Evolutionary conservation across 768 basidiomycete genomes (phyloP), one percentile per base, ranked within the genome.

Genomic region (button mushroom (Agaricus bisporus)): DNA sequence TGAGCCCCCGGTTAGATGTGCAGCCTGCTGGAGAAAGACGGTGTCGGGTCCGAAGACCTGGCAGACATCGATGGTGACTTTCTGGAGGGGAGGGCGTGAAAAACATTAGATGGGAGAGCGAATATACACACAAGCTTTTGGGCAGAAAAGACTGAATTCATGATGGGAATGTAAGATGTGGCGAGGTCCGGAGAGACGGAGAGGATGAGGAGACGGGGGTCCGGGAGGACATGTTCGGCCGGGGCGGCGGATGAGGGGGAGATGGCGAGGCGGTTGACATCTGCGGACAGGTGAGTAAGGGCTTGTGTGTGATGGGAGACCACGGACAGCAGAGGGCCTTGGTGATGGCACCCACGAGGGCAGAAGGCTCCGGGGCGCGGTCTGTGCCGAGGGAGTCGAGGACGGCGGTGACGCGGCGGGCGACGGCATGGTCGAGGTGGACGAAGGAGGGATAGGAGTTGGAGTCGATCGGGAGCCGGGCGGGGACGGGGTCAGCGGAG

Each of bases 131-230:
- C 95, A 60, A 93, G 76, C 73, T 99, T 99, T 69, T 99, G 97
- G 4, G 97, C 97, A 15, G 95, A 94, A 70, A 99, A 99, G 46
- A 98, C 98, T 50, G 94, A 86, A 66, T 98, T 98, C 97, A 99
- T 99, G 65, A 98, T 85, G 22, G 95, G 91, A 46, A 98, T 95
- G 69, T 99, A 99, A 9, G 94, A 91, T 7, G 85, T 79, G 8
- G 90, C 86, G 26, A 86, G 77, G 69, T 95, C 90, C 14, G 91
- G 91, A 10, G 95, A 95, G 51, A 97, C 93, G 38, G 93, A 95
- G 49, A 99, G 75, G 58, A 98, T 88, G 64, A 69, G 68, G 41
- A 73, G 72, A 46, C 68, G 66, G 51, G 71, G 71, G 61, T 74
- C 68, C 36, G 70, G 67, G 50, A 69, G 65, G 43, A 71, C 67